phyloP scores from a whole-genome alignment of 495 filamentous ascomycete species.

The Sordaria brevicollis region DNA sequence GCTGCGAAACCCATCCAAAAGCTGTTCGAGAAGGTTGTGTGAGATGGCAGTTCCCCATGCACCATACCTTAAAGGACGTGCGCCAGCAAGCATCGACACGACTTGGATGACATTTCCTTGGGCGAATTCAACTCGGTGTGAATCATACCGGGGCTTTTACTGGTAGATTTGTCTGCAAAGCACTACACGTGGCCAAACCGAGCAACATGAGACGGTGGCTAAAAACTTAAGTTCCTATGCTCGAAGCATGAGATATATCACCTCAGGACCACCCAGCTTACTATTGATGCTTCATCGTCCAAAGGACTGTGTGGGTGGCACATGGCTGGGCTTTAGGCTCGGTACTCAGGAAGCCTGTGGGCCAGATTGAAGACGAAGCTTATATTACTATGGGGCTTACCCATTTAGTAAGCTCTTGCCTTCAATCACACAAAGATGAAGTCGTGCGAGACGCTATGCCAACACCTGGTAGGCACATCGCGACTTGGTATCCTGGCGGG shows the following conservation, averaged over 20 bases:
- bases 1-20: slow-evolving; percentile 79
- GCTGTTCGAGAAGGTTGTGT: slow-evolving; percentile 64
- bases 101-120: no score
- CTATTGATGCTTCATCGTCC: neutral
- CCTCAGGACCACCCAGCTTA: neutral
- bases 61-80: neutral
- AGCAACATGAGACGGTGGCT: neutral
- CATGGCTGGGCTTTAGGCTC: neutral
- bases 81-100: no score
- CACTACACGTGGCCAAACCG: neutral
- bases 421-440: neutral
- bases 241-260: neutral
- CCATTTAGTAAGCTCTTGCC: neutral
- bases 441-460: neutral
- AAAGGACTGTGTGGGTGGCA: neutral
- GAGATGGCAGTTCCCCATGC: slow-evolving; percentile 5
- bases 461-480: neutral
- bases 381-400: neutral
- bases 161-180: neutral
- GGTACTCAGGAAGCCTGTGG: neutral
- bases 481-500: neutral
- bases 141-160: neutral
- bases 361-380: neutral
- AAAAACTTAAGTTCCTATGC: neutral
- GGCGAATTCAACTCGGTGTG: neutral